A percentile compares a stretch with the other conserved stretches of the same genome.
These are phyloP conservation scores for Tetradesmus lagerheimii DNA, from an alignment of 139 green algal genomes.

Conservation along the genomic window DNA sequence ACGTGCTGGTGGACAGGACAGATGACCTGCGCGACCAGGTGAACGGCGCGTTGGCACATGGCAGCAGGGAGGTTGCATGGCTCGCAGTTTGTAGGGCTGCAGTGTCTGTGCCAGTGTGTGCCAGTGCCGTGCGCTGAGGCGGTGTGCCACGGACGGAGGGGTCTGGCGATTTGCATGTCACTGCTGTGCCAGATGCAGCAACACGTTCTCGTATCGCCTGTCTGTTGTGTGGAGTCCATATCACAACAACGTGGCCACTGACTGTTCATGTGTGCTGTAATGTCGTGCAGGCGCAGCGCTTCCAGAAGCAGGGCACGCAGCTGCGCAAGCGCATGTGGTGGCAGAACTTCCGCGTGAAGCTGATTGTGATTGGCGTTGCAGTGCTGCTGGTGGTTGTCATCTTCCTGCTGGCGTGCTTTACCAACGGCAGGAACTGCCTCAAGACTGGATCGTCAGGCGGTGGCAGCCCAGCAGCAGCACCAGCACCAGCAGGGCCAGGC, in stretches of 20 bases:
- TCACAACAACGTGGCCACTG: too few species aligned
- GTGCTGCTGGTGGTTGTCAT: slow-evolving; percentile 70
- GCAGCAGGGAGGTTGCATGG: background rate
- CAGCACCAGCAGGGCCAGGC: background rate
- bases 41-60: background rate
- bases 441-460: background rate
- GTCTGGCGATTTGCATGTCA: background rate
- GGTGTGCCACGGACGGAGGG: background rate
- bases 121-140: background rate
- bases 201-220: too few species aligned
- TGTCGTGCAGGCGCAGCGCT: slow-evolving; percentile 59
- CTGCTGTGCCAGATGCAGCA: background rate
- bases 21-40: slow-evolving; percentile 77
- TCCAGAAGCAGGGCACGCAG: slow-evolving; percentile 71
- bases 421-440: slow-evolving; percentile 36
- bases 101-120: background rate
- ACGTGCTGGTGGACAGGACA: slow-evolving; percentile 97
- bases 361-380: slow-evolving; percentile 42
- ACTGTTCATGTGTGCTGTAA: background rate
- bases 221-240: too few species aligned
- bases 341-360: slow-evolving; percentile 83
- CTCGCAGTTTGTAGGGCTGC: background rate
- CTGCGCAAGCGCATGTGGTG: slow-evolving; percentile 89
- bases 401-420: slow-evolving; percentile 75
- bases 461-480: background rate